Conservation (phyloP, 352 stramenopile genomes). For the Pythium phragmitis region DNA sequence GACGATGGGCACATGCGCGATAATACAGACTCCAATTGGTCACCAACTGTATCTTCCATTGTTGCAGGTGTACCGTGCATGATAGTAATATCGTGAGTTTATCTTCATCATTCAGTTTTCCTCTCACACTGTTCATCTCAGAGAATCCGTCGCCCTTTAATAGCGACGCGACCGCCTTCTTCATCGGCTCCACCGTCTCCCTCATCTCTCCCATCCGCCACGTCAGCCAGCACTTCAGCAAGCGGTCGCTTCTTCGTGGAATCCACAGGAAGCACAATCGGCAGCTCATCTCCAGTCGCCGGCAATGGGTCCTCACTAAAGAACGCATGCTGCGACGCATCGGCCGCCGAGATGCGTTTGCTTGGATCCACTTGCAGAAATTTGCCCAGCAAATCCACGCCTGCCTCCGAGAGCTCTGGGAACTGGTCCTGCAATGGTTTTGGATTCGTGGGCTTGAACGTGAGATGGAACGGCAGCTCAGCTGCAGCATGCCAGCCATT, state of each 20-base stretch:
- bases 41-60: not conserved
- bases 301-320: constrained; percentile 49
- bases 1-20: not conserved
- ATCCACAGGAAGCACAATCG: constrained; percentile 17
- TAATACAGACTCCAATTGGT: not conserved
- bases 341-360: constrained; percentile 51
- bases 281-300: constrained; percentile 1
- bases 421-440: constrained; percentile 59
- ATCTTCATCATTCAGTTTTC: not conserved
- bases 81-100: too few species aligned
- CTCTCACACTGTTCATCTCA: not conserved
- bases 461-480: constrained; percentile 66
- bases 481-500: constrained; percentile 55
- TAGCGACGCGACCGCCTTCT: constrained; percentile 6
- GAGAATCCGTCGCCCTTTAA: constrained; percentile 23
- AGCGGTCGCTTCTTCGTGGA: constrained; percentile 23
- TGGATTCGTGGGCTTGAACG: constrained; percentile 71
- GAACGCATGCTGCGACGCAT: constrained; percentile 61
- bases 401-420: constrained; percentile 42
- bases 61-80: too few species aligned
- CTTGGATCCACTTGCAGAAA: constrained; percentile 59
- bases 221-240: constrained; percentile 13
- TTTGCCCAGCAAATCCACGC: constrained; percentile 51
- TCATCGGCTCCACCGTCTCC: constrained; percentile 4
- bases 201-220: not conserved